Evolutionary conservation across 371 early-diverging fungal species (phyloP), one percentile per base, ranked within the genome.

Genomic region (Syncephalis plumigaleata): DNA sequence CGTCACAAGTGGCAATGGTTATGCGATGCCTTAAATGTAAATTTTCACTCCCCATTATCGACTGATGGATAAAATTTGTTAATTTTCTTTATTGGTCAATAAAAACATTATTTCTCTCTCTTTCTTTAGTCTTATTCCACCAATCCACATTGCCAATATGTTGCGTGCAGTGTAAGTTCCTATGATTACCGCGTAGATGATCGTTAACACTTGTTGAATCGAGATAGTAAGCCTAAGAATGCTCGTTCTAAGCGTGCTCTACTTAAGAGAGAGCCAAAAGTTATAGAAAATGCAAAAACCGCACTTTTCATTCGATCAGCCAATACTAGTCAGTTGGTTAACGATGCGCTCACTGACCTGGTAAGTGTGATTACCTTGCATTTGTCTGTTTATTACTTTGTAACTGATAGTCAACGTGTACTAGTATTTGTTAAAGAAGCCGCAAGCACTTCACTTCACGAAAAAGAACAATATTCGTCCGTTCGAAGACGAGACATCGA

Each of bases 401-500:
- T 42, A 2, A 20, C n/a, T 40, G n/a, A 40, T n/a, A n/a, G n/a
- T n/a, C n/a, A n/a, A n/a, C n/a, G n/a, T n/a, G 11, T 31, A 31
- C 24, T 60, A 88, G 84, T 88, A 84, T 60, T 64, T 83, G 46
- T 68, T 97, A 46, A 91, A 91, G 65, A 86, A 87, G 56, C 88
- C 96, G 3, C 67, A 91, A 46, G 89, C 80, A 13, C 64, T 90
- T 46, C 73, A 81, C 50, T 92, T 97, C 59, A 64, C 73, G 45
- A 91, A 90, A 59, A 91, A 87, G 65, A 96, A 97, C 59, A 83
- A 87, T 52, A 71, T 97, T 50, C 86, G 84, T 45, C 98, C 97
- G 9, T 98, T 98, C 57, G 98, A 96, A 46, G 90, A 93, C 55
- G 79, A 85, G 15, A 74, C 82, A 31, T 75, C 80, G 44, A 64